Evolutionary conservation across 139 green algal species (phyloP), one percentile per base, ranked within the genome.

Genomic region (Deuterostichococcus epilithicus): DNA sequence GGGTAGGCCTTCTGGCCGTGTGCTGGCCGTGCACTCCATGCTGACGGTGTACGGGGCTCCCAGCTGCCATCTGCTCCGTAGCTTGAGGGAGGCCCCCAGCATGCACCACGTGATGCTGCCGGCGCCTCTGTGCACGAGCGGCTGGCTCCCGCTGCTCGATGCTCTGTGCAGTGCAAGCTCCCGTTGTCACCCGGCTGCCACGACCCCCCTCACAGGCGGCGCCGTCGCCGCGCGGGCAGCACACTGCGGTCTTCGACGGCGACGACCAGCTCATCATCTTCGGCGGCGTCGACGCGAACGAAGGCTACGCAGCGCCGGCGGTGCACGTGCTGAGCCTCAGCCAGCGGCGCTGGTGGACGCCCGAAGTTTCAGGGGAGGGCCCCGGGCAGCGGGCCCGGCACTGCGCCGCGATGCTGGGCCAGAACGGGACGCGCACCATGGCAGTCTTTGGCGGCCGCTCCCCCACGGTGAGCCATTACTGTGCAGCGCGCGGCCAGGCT

Each of bases 371-470:
- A 3, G 68, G 73, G 34, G 32, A 39, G 20, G 30, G 45, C 13
- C 79, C 79, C 5, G 23, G 30, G 2, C 35, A 60, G 5, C 76
- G 79, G 3, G 70, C 63, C 69, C 65, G 66, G 39, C 79, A 83
- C 76, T 28, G 42, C 47, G 79, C 79, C 67, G 69, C 45, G 30
- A 73, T 83, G 59, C n/a, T 72, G 35, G 37, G 47, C 1, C 33
- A 42, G n/a, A 79, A 68, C 3, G 58, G 52, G 52, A 20, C 10
- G 10, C 52, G 52, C 52, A 63, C 74, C n/a, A 83, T 83, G 79
- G 70, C 79, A 10, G 74, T 83, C 4, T 83, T 80, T 60, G 79
- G 79, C n/a, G 79, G 79, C 37, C 79, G 79, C 65, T 45, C 52
- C 36, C 39, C 65, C 0, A 32, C 37, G 38, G 77, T 65, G 39